These are phyloP conservation scores for Astragalus membranaceus DNA, from an alignment of 306 rosid species.

Conservation along the genomic window DNA sequence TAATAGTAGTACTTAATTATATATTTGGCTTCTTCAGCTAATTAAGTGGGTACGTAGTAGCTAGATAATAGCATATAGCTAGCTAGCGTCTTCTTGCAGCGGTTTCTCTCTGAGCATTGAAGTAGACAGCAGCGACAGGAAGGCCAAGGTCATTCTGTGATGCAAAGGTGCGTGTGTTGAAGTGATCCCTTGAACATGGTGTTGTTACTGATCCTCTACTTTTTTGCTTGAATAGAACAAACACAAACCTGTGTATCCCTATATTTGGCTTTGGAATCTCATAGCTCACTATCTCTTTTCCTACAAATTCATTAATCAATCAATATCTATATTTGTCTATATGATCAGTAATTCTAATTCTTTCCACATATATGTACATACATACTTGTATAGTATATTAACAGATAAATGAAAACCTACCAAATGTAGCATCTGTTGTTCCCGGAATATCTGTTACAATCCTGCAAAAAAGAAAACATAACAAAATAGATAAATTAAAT, in stretches of 20 bases:
- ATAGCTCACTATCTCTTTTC: constrained; percentile 73
- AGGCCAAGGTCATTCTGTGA: constrained; percentile 64
- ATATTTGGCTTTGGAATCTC: constrained; percentile 87
- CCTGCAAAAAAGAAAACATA: constrained; percentile 48
- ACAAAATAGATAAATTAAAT: background rate
- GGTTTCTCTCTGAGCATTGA: constrained; percentile 86
- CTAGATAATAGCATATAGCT: too few species aligned
- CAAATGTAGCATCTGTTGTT: constrained; percentile 92
- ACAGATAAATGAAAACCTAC: constrained; percentile 37
- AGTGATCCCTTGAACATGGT: constrained; percentile 67
- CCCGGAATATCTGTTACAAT: constrained; percentile 97
- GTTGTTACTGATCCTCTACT: constrained; percentile 48
- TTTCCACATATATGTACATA: background rate
- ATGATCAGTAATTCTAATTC: too few species aligned
- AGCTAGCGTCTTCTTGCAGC: constrained; percentile 80
- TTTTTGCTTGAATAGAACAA: constrained; percentile 77
- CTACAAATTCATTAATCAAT: constrained; percentile 35
- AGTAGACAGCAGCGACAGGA: constrained; percentile 94
- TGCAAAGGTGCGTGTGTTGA: constrained; percentile 68
- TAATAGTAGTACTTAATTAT: too few species aligned
- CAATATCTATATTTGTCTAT: background rate
- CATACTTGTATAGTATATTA: background rate
- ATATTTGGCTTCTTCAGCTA: too few species aligned
- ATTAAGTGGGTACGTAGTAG: too few species aligned
- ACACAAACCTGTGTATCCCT: constrained; percentile 98